Conservation (phyloP, 2,329 filamentous ascomycete genomes). For the Pseudogymnoascus sp. region DNA sequence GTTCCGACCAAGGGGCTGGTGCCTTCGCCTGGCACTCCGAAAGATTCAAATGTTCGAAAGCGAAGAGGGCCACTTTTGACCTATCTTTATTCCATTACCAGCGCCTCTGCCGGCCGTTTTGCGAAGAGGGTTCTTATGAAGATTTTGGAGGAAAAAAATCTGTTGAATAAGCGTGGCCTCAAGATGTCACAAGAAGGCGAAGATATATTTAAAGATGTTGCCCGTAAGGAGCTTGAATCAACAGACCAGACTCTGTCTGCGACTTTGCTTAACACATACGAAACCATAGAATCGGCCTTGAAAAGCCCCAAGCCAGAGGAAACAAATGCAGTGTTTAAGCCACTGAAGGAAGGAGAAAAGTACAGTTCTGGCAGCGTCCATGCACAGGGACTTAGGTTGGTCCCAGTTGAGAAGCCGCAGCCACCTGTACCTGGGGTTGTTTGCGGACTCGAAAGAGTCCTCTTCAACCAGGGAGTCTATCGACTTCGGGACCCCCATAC, state of each 20-base stretch:
- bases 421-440: slow-evolving; percentile 26
- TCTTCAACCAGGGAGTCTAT: slow-evolving; percentile 93
- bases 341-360: neutral
- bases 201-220: neutral
- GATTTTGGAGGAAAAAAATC: slow-evolving; percentile 63
- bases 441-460: slow-evolving; percentile 42
- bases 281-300: neutral
- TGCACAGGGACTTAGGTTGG: slow-evolving; percentile 21
- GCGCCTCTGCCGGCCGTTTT: neutral
- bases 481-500: slow-evolving; percentile 82
- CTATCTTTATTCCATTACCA: slow-evolving; percentile 3
- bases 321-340: neutral
- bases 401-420: slow-evolving; percentile 22
- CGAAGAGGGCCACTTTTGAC: neutral
- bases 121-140: slow-evolving; percentile 42
- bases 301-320: neutral
- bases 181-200: neutral
- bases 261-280: neutral
- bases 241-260: neutral
- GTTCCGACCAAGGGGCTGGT: neutral
- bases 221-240: neutral
- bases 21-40: neutral
- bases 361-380: slow-evolving; percentile 16
- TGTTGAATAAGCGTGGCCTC: neutral
- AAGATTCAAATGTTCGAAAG: neutral